Base-by-base conservation (phyloP, 257 asterid species). In the Salvia hispanica region DNA sequence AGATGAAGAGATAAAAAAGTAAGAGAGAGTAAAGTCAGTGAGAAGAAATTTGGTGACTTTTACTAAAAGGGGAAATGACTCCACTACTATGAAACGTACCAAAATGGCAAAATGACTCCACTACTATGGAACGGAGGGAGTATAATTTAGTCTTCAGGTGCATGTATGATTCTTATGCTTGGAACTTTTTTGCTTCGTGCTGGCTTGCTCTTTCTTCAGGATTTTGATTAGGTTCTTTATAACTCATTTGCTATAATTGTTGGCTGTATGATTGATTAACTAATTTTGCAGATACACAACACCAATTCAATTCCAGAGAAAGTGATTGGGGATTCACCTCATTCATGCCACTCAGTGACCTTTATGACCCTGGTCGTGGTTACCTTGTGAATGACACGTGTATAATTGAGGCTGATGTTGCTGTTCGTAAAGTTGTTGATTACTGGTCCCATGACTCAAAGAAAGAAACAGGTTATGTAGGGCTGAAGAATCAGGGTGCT, bases 251-350 rank as follows among this genome's bases (percentile, higher is more conserved):
- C 72, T 54, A 72, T 66, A 64, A 40, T 62, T 70, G 16, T 61
- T 70, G 60, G 46, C 33, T 73, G 74, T 58, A 48, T 67, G 61
- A 14, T 50, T 73, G 54, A 59, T 55, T 33, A 66, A 37, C 72
- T 57, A 59, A 74, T 67, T 74, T 53, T 73, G 79, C 92, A 86
- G 89, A 86, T 53, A 81, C 92, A 9, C 89, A 81, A n/a, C 89
- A 86, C 73, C 92, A 81, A 78, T 86, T 86, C 79, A 78, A 86
- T 76, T 72, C 78, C 12, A 79, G 88, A 74, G 89, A 83, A 78
- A 83, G 89, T 74, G 92, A 86, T 72, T 86, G 89, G 87, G 92
- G 92, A 64, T 86, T 83, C 81, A 81, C 87, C 44, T 86, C 89
- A 52, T 86, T 86, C 81, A 86, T 86, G 92, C 89, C 87, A 51